These are phyloP conservation scores for Saposhnikovia divaricata DNA, from an alignment of 129 eudicot genomes.

Conservation along the genomic window DNA sequence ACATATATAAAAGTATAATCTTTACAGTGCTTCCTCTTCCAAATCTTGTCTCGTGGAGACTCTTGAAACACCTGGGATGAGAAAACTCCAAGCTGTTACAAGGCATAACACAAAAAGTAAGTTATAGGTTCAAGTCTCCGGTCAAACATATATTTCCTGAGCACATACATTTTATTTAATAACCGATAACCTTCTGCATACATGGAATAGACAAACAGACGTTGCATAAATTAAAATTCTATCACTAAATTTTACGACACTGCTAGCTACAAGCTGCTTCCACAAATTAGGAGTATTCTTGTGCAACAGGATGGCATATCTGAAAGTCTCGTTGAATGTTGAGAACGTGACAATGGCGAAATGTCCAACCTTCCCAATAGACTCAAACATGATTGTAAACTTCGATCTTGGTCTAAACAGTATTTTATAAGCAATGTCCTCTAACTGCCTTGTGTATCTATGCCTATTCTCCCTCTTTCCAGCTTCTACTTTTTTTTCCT, in stretches of 20 bases:
- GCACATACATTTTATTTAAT: not conserved
- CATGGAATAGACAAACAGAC: not conserved
- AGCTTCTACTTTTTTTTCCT: not conserved
- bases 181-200: not conserved
- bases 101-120: slow-evolving; percentile 10
- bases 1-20: slow-evolving; percentile 8
- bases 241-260: not conserved
- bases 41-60: slow-evolving; percentile 81
- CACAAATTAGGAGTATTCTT: not conserved
- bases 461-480: not conserved
- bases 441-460: not conserved
- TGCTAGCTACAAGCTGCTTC: not conserved
- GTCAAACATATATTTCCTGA: not conserved
- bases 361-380: not conserved
- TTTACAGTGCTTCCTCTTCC: slow-evolving; percentile 80
- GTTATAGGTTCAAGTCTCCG: not conserved
- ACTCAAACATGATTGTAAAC: not conserved
- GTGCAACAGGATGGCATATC: not conserved
- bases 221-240: not conserved
- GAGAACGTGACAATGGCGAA: not conserved
- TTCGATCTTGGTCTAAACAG: not conserved
- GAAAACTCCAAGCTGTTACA: slow-evolving; percentile 79
- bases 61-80: slow-evolving; percentile 98
- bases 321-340: not conserved
- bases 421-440: not conserved